Evolutionary conservation across 2,329 filamentous ascomycete species (phyloP), one percentile per base, ranked within the genome.

Genomic region (Graphilbum fragrans): DNA sequence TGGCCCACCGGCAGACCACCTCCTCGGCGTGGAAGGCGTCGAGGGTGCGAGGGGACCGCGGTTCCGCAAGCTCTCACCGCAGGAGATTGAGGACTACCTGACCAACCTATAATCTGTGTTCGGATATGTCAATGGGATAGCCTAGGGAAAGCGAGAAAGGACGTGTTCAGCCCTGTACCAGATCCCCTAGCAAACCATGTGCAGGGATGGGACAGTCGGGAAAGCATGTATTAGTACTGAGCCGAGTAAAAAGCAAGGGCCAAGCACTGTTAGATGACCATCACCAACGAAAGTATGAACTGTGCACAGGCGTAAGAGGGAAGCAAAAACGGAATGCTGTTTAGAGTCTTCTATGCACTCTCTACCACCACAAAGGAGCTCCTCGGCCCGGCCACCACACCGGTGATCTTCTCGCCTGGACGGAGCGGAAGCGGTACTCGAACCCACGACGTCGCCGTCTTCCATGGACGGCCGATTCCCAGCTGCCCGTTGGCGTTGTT

Each of bases 71-170:
- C 69, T 98, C 64, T 94, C 77, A 55, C 87, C 94, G 57, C 86
- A 94, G 67, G 92, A 98, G 69, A 96, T 98, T 58, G 92, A 98
- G 71, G 92, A 98, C 64, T 98, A 98, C 69, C 70, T 98, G 64
- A 96, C 92, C 63, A 96, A 94, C 75, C 78, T 98, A 75, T 96
- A 74, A 79, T 35, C 6, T 35, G 17, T 21, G 5, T 35, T 16
- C 34, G 21, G n/a, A n/a, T n/a, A n/a, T n/a, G n/a, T n/a, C n/a
- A n/a, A n/a, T n/a, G n/a, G n/a, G n/a, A n/a, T n/a, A n/a, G n/a
- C n/a, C n/a, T n/a, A n/a, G n/a, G n/a, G n/a, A n/a, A n/a, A n/a
- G n/a, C n/a, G n/a, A n/a, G n/a, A n/a, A n/a, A n/a, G n/a, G n/a
- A n/a, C n/a, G n/a, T n/a, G n/a, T n/a, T n/a, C n/a, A n/a, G n/a